Conservation (phyloP, 192 early-diverging fungal species). For the Phlyctochytrium arcticum region DNA sequence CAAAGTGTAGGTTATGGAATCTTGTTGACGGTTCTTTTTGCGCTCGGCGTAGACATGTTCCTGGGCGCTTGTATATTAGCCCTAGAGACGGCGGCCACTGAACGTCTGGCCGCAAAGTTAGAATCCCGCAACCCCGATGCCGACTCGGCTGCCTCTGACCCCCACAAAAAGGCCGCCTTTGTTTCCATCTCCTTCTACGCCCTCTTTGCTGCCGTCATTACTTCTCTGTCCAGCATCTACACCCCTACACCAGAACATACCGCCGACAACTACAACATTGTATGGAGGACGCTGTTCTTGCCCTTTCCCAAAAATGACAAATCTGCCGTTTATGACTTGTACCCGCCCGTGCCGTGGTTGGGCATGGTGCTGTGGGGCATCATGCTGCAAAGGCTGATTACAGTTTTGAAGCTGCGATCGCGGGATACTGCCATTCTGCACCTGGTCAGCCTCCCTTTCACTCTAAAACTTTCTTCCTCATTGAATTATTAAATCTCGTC, state of each 20-base stretch:
- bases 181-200: conserved; percentile 14
- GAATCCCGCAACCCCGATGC: too few relatives aligned
- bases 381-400: conserved; percentile 14
- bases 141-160: neutral
- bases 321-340: conserved; percentile 18
- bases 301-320: neutral
- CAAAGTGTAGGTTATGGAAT: neutral
- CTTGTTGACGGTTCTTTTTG: conserved; percentile 38
- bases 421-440: conserved; percentile 11
- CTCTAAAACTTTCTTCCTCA: neutral
- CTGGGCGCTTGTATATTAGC: conserved; percentile 25
- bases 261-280: conserved; percentile 15
- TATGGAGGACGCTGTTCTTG: conserved; percentile 23
- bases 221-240: conserved; percentile 16
- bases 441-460: conserved; percentile 13
- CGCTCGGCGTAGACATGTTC: conserved; percentile 38
- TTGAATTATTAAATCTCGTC: neutral
- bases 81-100: conserved; percentile 6
- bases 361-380: conserved; percentile 33
- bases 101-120: neutral
- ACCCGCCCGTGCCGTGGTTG: conserved; percentile 36
- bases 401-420: conserved; percentile 4
- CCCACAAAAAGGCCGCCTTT: neutral
- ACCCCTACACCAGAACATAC: conserved; percentile 9
- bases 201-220: conserved; percentile 1